Evolutionary conservation across 2,329 filamentous ascomycete genomes (phyloP).

Genomic region (Aureobasidium sp.): DNA sequence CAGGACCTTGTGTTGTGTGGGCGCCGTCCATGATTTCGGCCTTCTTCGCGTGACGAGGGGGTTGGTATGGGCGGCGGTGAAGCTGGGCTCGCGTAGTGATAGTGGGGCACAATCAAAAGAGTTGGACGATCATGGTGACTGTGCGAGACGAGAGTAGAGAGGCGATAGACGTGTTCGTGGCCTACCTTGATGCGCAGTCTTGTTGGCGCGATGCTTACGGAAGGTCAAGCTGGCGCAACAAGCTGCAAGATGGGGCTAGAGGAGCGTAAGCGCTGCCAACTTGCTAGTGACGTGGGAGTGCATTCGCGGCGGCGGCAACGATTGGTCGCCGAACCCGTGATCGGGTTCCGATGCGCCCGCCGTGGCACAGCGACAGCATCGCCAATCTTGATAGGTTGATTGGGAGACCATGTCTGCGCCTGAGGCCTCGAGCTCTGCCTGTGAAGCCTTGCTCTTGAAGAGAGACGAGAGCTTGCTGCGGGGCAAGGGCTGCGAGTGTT

Average conservation of each 20-base stretch:
- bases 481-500: not conserved
- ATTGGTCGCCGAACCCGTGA: not conserved
- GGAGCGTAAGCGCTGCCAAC: conserved; percentile 13
- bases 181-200: not conserved
- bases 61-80: conserved; percentile 5
- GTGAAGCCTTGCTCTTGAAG: not conserved
- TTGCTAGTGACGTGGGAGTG: conserved; percentile 4
- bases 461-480: not conserved
- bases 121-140: not conserved
- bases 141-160: not conserved
- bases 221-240: not conserved
- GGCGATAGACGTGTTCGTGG: not conserved
- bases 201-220: not conserved
- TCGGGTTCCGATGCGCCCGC: not conserved
- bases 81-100: not conserved
- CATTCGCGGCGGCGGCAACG: not conserved
- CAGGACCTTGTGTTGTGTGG: conserved; percentile 39
- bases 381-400: not conserved
- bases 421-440: not conserved
- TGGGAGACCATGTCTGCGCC: not conserved
- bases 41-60: not conserved
- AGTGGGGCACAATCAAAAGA: conserved; percentile 5
- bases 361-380: not conserved
- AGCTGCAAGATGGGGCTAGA: not conserved
- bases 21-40: conserved; percentile 3